phyloP scores from a whole-genome alignment of 2,329 filamentous ascomycete genomes.

The Xenoacremonium recifei region DNA sequence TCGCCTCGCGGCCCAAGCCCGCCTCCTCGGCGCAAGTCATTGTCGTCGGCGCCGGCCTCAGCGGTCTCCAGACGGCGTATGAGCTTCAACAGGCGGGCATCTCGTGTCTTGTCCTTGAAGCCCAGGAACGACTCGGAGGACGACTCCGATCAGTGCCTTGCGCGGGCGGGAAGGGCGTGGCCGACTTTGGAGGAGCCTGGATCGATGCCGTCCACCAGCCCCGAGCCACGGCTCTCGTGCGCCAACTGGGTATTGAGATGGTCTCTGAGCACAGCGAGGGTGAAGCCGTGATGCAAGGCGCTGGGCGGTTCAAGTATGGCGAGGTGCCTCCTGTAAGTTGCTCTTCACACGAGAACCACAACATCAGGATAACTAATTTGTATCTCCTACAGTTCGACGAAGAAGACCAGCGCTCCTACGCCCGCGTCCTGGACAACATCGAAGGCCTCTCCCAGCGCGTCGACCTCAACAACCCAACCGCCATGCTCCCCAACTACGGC shows the following conservation, averaged over 20 bases:
- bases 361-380: background rate
- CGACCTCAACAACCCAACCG: constrained; percentile 16
- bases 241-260: constrained; percentile 10
- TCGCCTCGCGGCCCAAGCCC: constrained; percentile 1
- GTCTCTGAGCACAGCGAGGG: constrained; percentile 6
- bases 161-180: constrained; percentile 8
- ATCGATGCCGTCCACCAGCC: constrained; percentile 17
- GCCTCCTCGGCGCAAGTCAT: constrained; percentile 24
- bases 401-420: constrained; percentile 13
- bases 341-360: background rate
- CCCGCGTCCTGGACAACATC: constrained; percentile 15
- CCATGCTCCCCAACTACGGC: constrained; percentile 15
- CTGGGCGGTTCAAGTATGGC: constrained; percentile 6
- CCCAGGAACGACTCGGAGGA: constrained; percentile 14
- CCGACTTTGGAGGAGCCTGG: constrained; percentile 19
- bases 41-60: constrained; percentile 23
- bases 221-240: constrained; percentile 7
- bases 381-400: constrained; percentile 7
- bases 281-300: constrained; percentile 6
- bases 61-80: constrained; percentile 23
- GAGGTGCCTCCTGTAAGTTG: constrained; percentile 7
- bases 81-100: constrained; percentile 20
- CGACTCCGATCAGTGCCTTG: constrained; percentile 12
- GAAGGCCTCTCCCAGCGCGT: constrained; percentile 16
- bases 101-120: constrained; percentile 21